Evolutionary conservation across 2,329 filamentous ascomycete genomes (phyloP), one percentile per base, ranked within the genome.

Genomic region (Phialophora verrucosa): DNA sequence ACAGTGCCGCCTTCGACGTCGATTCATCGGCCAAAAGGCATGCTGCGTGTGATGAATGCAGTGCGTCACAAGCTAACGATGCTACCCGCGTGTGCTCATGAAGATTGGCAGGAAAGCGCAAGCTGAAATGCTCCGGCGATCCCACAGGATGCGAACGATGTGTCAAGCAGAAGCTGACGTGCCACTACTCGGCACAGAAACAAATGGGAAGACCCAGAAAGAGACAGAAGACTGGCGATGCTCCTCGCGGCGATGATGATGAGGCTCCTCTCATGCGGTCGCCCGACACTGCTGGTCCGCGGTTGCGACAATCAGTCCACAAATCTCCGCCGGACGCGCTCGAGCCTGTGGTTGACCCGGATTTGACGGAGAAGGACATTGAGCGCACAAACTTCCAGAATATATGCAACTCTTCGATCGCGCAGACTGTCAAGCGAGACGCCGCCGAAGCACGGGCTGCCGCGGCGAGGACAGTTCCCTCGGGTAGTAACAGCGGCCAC

Each of bases 121-220:
- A 83, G 69, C 72, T 83, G 63, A 82, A 82, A 75, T 83, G 81
- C 73, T 82, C 81, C 1, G 80, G 81, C 2, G 79, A 82, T 64
- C 57, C 72, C n/a, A 70, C 70, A 10, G 81, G 80, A 7, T 83
- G 81, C 65, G 74, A 70, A 62, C 77, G 81, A 62, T 83, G 81
- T 66, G 60, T 76, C 44, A 80, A 78, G 59, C 79, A 83, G 64
- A 73, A 73, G 4, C 73, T 83, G 27, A 57, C 62, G 58, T 83
- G 81, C 68, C 77, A 81, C 63, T 83, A 82, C 70, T 83, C 81
- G 4, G 70, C 77, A 62, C 81, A 82, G 70, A 83, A 82, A 70
- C 80, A 78, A 67, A 83, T 83, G 81, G 81, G 81, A 29, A 75
- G 81, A 17, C 81, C 81, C 1, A 78, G 78, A 23, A 82, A 81